A percentile compares a stretch with the other conserved stretches of the same genome.
Conservation (phyloP, 768 basidiomycete genomes). For the Leccinum broughii region DNA sequence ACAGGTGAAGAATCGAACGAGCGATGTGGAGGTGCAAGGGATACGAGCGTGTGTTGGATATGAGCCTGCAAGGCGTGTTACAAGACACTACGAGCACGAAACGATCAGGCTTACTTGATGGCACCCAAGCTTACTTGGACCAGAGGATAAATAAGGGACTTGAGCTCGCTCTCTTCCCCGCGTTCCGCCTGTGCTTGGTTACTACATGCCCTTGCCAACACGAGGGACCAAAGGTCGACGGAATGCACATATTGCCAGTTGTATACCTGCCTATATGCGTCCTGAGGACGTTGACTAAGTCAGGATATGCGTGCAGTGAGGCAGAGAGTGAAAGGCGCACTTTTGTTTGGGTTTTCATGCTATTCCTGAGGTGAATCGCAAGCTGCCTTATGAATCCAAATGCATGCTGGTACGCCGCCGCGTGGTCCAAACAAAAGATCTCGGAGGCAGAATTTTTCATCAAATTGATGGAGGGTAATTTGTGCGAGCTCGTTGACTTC, state of each 20-base stretch:
- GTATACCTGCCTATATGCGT: constrained; percentile 92
- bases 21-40: constrained; percentile 93
- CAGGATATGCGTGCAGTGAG: constrained; percentile 9
- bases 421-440: constrained; percentile 77
- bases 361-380: constrained; percentile 88
- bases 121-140: constrained; percentile 94
- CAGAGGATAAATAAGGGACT: constrained; percentile 90
- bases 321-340: constrained; percentile 37
- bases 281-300: constrained; percentile 43
- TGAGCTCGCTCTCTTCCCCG: constrained; percentile 71
- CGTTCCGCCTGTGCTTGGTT: constrained; percentile 50
- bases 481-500: constrained; percentile 83
- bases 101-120: constrained; percentile 63
- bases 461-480: constrained; percentile 86
- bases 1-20: constrained; percentile 84
- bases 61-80: constrained; percentile 56
- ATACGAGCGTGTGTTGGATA: constrained; percentile 88
- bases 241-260: constrained; percentile 99
- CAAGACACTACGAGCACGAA: background rate
- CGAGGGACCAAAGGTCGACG: constrained; percentile 94
- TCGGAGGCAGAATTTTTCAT: constrained; percentile 99
- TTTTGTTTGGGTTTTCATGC: constrained; percentile 87
- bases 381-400: constrained; percentile 96
- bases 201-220: constrained; percentile 81
- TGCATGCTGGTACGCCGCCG: constrained; percentile 84